These are phyloP conservation scores for Coniella lustricola DNA, from an alignment of 2,329 filamentous ascomycete species.

Conservation along the genomic window DNA sequence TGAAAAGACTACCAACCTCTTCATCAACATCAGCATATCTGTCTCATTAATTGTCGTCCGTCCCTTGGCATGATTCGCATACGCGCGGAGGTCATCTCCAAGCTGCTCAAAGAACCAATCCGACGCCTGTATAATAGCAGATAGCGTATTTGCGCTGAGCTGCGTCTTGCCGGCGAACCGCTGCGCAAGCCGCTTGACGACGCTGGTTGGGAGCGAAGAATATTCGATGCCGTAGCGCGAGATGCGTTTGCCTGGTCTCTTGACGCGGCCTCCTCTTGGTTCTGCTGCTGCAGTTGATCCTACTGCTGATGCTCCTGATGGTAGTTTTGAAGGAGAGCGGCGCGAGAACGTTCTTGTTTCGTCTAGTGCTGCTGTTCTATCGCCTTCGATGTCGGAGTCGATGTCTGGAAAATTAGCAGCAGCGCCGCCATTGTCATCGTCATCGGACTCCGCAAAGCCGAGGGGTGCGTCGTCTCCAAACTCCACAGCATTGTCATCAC, in stretches of 20 bases:
- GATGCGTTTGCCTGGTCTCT: slow-evolving; percentile 44
- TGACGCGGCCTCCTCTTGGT: slow-evolving; percentile 13
- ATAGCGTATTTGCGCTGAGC: slow-evolving; percentile 66
- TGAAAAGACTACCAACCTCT: slow-evolving; percentile 53
- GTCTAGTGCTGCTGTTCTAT: no score
- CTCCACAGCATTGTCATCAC: slow-evolving; percentile 1
- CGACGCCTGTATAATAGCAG: slow-evolving; percentile 69
- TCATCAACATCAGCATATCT: slow-evolving; percentile 76
- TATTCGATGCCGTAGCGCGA: slow-evolving; percentile 71
- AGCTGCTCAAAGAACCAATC: slow-evolving; percentile 92
- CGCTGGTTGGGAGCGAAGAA: slow-evolving; percentile 62
- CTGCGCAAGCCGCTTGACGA: slow-evolving; percentile 68
- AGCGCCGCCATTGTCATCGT: slow-evolving; percentile 16
- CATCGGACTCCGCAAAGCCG: slow-evolving; percentile 1
- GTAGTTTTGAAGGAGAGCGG: no score
- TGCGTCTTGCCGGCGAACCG: slow-evolving; percentile 64
- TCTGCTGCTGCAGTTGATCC: background rate
- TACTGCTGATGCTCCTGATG: no score
- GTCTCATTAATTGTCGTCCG: slow-evolving; percentile 80
- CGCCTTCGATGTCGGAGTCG: no score
- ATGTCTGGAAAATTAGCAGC: slow-evolving; percentile 1
- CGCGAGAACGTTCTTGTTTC: no score
- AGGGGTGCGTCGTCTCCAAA: slow-evolving; percentile 4
- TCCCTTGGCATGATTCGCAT: slow-evolving; percentile 67
- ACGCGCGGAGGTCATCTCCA: slow-evolving; percentile 70